Conservation (phyloP, 495 filamentous ascomycete genomes). For the Penicillium daleae region DNA sequence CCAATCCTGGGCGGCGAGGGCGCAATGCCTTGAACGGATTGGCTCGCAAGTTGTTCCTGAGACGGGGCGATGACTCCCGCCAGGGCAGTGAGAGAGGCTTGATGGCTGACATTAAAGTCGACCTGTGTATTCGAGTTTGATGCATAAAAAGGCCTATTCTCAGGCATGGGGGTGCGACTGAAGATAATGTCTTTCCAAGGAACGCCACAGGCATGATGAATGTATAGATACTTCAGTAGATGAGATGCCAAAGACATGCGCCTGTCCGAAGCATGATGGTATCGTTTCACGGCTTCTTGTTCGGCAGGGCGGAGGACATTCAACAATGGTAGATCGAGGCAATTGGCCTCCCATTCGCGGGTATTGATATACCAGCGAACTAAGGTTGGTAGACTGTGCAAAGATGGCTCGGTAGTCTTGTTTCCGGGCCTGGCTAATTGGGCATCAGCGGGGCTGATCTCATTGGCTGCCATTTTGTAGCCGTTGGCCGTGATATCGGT, state of each 20-base stretch:
- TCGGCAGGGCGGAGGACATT: slow-evolving; percentile 39
- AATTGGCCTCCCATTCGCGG: slow-evolving; percentile 37
- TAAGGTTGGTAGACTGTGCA: slow-evolving; percentile 24
- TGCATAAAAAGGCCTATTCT: slow-evolving; percentile 65
- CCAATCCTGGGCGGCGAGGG: slow-evolving; percentile 50
- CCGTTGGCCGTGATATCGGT: neutral
- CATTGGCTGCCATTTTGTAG: slow-evolving; percentile 20
- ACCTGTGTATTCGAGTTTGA: slow-evolving; percentile 47
- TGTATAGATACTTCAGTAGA: slow-evolving; percentile 77
- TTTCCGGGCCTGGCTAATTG: slow-evolving; percentile 3
- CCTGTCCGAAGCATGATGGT: slow-evolving; percentile 43
- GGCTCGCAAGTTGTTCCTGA: neutral
- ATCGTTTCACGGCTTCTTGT: slow-evolving; percentile 41
- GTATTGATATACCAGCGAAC: slow-evolving; percentile 51
- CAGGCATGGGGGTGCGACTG: slow-evolving; percentile 60
- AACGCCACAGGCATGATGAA: slow-evolving; percentile 62
- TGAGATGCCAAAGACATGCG: slow-evolving; percentile 68
- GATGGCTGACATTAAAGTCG: slow-evolving; percentile 89
- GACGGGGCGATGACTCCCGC: slow-evolving; percentile 50
- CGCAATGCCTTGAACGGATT: slow-evolving; percentile 11
- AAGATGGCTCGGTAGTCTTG: slow-evolving; percentile 10
- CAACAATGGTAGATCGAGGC: slow-evolving; percentile 41
- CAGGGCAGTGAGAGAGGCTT: slow-evolving; percentile 75
- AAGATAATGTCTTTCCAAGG: slow-evolving; percentile 69
- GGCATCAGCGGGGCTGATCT: slow-evolving; percentile 16